A percentile compares a stretch with the other conserved stretches of the same genome.
Conservation (phyloP, 495 filamentous ascomycete species). For the Aspergillus ellipticus region DNA sequence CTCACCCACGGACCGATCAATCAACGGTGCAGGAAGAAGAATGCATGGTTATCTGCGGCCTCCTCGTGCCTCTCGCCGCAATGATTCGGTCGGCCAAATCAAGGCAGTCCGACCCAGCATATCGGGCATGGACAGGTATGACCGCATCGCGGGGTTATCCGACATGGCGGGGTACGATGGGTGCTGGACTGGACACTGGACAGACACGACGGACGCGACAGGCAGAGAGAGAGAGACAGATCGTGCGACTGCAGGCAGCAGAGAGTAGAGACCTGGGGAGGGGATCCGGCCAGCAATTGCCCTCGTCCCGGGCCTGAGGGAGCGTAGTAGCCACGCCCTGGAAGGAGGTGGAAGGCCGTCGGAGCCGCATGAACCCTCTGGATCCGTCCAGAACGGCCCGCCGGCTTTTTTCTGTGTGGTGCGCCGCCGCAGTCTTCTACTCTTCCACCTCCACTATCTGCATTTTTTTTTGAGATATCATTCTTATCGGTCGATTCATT, state of each 20-base stretch:
- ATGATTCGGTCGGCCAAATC: not conserved
- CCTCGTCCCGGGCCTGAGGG: not conserved
- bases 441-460: conserved; percentile 1
- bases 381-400: conserved; percentile 15
- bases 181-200: no score
- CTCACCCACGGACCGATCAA: not conserved
- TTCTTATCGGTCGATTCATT: not conserved
- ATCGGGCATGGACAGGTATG: conserved; percentile 4
- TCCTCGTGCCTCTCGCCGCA: not conserved
- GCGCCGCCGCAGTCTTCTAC: not conserved
- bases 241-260: no score
- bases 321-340: conserved; percentile 7
- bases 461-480: not conserved
- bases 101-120: conserved; percentile 7
- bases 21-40: not conserved
- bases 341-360: conserved; percentile 20
- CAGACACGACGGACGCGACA: no score
- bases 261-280: no score
- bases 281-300: not conserved
- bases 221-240: no score
- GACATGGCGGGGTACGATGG: conserved; percentile 19
- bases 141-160: conserved; percentile 19
- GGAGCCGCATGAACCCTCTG: conserved; percentile 24
- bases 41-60: not conserved
- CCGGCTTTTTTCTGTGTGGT: not conserved